phyloP scores from a whole-genome alignment of 176 grass and related monocot species.

The Pharus latifolius region DNA sequence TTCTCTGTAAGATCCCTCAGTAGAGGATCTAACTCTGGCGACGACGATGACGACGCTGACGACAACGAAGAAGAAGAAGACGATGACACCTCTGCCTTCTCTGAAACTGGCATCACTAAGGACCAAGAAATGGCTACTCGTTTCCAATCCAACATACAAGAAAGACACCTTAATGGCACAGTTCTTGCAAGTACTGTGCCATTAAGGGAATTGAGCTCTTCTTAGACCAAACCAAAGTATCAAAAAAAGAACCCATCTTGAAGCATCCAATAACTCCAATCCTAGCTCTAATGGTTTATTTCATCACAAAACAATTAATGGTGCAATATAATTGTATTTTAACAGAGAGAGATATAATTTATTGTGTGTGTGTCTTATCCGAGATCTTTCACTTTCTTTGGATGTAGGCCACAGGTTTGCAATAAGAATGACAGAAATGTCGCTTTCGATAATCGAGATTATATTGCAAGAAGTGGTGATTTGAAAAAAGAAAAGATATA shows the following conservation, averaged over 20 bases:
- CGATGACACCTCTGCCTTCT: background rate
- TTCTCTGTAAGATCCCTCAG: constrained; percentile 43
- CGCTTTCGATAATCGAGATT: background rate
- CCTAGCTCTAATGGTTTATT: background rate
- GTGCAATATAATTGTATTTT: too few species aligned
- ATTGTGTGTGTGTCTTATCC: too few species aligned
- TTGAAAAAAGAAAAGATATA: too few species aligned
- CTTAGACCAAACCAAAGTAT: background rate
- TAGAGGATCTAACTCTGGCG: constrained; percentile 38
- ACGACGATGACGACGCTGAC: too few species aligned
- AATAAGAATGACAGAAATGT: background rate
- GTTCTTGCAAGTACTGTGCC: too few species aligned
- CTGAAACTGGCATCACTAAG: constrained; percentile 12
- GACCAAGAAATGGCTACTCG: background rate
- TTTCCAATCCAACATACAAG: background rate
- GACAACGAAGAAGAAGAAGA: background rate
- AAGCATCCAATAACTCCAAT: background rate
- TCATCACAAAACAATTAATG: too few species aligned
- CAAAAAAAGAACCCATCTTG: background rate
- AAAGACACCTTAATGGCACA: background rate
- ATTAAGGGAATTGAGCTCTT: background rate
- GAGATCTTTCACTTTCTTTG: background rate
- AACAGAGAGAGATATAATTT: too few species aligned
- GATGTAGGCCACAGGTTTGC: background rate
- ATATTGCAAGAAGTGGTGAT: too few species aligned